phyloP scores from a whole-genome alignment of 805 yeast species.

The Candida nonsorbophila region DNA sequence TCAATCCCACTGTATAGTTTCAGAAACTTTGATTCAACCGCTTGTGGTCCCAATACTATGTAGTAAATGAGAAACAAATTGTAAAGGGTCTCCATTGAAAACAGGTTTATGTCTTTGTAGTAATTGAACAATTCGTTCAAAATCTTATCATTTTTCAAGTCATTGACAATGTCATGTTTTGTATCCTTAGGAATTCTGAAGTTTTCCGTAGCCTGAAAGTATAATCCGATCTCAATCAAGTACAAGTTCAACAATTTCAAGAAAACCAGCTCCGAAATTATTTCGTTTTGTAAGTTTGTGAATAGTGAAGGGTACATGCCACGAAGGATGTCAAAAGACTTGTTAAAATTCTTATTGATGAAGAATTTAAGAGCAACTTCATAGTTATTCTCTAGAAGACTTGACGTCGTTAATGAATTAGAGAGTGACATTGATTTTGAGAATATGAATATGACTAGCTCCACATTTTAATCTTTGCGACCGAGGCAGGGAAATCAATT shows the following conservation, averaged over 20 bases:
- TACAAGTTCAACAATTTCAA: constrained; percentile 29
- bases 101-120: constrained; percentile 14
- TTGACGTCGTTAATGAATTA: constrained; percentile 5
- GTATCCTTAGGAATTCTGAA: constrained; percentile 7
- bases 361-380: constrained; percentile 33
- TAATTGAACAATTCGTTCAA: constrained; percentile 11
- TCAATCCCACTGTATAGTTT: constrained; percentile 8
- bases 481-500: too few species aligned
- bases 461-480: too few species aligned
- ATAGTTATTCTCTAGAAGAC: constrained; percentile 13
- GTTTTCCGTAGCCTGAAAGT: constrained; percentile 6
- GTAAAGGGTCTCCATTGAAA: constrained; percentile 29
- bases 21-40: constrained; percentile 5
- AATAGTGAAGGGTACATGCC: constrained; percentile 16
- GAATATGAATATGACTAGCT: too few species aligned
- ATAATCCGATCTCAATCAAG: constrained; percentile 27
- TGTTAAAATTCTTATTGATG: constrained; percentile 29
- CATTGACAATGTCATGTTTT: constrained; percentile 8
- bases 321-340: constrained; percentile 23
- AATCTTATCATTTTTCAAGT: constrained; percentile 13
- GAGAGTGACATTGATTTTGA: too few species aligned
- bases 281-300: constrained; percentile 16
- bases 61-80: constrained; percentile 24
- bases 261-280: constrained; percentile 22
- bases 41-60: constrained; percentile 17